Evolutionary conservation across 1,139 yeast genomes (phyloP), one percentile per base, ranked within the genome.

Genomic region (Arxiozyma heterogenica): DNA sequence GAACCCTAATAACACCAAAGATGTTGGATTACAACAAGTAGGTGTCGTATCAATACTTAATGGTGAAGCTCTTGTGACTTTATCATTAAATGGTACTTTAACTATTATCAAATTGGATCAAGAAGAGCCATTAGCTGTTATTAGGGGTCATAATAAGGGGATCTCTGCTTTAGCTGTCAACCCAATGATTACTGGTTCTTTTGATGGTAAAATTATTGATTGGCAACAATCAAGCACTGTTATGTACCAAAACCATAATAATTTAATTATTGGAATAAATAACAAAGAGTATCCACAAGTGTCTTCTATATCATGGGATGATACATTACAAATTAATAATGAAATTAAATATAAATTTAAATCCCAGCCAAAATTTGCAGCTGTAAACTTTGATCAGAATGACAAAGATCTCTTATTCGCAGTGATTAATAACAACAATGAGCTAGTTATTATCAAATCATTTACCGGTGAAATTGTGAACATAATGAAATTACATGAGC

Each of bases 241-340:
- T 12, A 67, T 75, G 25, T 59, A 69, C 17, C 72, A 70, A 7
- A 72, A 73, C 12, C 93, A 86, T 66, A 62, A 76, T 1, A 86
- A 85, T 62, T 75, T 82, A 60, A 76, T 88, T 42, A 80, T 77
- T 12, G 49, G 83, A 73, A 41, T 64, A 67, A 56, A 66, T 57
- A 21, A 63, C 66, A 25, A 60, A 58, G 45, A 68, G 61, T 12
- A 64, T 63, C 23, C 66, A 1, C 57, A 60, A 1, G 59, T 82
- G 15, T 71, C 78, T 54, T 77, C 94, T 21, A 74, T 82, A 38
- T 95, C 91, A 1, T 91, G 98, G 98, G 98, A 93, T 68, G 95
- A 89, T 65, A 79, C 80, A n/a, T 64, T 90, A 51, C 80, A 79
- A 63, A 63, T 73, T 3, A 67, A 65, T 46, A 68, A 66, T 30